Evolutionary conservation across 2,329 filamentous ascomycete genomes (phyloP), one percentile per base, ranked within the genome.

Genomic region (Neonectria coccinea): DNA sequence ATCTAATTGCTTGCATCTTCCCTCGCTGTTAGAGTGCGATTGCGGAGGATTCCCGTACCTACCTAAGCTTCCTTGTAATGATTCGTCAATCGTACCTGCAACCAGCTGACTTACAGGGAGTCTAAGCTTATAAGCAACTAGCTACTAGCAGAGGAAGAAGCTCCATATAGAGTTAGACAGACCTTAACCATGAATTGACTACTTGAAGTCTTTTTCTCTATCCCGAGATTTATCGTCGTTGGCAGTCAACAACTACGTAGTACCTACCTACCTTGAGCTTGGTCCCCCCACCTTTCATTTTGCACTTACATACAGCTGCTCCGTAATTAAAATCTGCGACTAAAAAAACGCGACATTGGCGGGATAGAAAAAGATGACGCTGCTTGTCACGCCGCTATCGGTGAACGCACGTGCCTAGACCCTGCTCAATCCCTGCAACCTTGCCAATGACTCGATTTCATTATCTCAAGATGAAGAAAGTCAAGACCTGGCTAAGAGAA

Each of bases 311-410:
- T 3, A 39, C 14, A 39, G 36, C 36, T 39, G 16, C 36, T 39
- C 58, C 20, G 42, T 48, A 55, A 16, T 25, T 5, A 25, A 25
- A 47, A 27, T 47, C 16, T 39, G 48, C 29, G 36, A 39, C 58
- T 44, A 50, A 29, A 50, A 39, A 54, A 50, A 45, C 47, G 57
- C 57, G 57, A 60, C 31, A 29, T 44, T 48, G 57, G 41, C 51
- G 50, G 58, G 47, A 51, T 12, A 16, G 9, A 54, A 54, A 54
- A 54, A 41, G 33, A 54, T 36, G 50, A 53, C 11, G 44, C 20
- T 25, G 44, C 22, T 27, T 22, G 44, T 47, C 12, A 47, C 44
- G 44, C 44, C 44, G 44, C 44, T 47, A 47, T 47, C 44, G 44
- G 20, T 47, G 14, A 25, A 12, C 41, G 41, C n/a, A 44, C 41